These are phyloP conservation scores for Spathaspora boniae DNA, from an alignment of 805 yeast genomes.

Conservation along the genomic window DNA sequence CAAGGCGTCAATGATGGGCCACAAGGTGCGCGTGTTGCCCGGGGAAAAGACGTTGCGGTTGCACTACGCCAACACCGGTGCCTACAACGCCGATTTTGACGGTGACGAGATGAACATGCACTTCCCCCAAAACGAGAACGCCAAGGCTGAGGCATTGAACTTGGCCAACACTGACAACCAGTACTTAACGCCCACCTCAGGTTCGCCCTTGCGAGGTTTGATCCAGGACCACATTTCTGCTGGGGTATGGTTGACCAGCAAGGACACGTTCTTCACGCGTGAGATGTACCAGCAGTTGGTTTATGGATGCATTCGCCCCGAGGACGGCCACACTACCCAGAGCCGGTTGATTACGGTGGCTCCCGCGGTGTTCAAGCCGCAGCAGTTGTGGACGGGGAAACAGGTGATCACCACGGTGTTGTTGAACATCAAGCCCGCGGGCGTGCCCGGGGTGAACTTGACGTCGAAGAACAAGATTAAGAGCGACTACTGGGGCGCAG, in stretches of 20 bases:
- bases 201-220: conserved; percentile 96
- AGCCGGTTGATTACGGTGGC: conserved; percentile 70
- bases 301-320: conserved; percentile 94
- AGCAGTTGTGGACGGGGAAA: conserved; percentile 95
- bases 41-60: conserved; percentile 95
- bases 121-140: conserved; percentile 97
- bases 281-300: conserved; percentile 91
- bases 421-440: conserved; percentile 79
- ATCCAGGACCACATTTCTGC: conserved; percentile 99
- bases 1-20: conserved; percentile 99
- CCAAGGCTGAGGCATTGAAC: conserved; percentile 91
- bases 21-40: conserved; percentile 92
- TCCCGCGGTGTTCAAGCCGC: conserved; percentile 85
- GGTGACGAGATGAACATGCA: conserved; percentile 99
- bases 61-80: conserved; percentile 98
- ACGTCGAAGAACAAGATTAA: conserved; percentile 83
- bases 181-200: conserved; percentile 96
- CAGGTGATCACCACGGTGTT: conserved; percentile 92
- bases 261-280: conserved; percentile 86
- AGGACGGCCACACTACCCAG: conserved; percentile 89
- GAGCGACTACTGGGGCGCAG: conserved; percentile 90
- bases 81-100: conserved; percentile 97
- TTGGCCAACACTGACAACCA: conserved; percentile 97
- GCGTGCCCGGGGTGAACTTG: conserved; percentile 89
- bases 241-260: conserved; percentile 96